Base-by-base conservation (phyloP, 306 rosid genomes). In the Pterocarpus macrocarpus region DNA sequence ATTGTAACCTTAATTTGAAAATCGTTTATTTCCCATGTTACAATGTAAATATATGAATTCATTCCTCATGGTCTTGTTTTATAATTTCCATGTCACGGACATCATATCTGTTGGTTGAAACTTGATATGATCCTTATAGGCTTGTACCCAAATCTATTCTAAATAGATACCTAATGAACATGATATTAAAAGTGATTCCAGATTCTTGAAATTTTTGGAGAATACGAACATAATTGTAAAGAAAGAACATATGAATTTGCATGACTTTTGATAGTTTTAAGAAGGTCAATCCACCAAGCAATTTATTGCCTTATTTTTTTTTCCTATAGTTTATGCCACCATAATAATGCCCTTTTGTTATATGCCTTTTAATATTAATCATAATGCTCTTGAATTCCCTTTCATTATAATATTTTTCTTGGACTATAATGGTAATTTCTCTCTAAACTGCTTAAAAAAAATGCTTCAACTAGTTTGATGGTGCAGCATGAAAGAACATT, bases 401-500 rank as follows among this genome's bases (percentile, higher is more conserved):
- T 56, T 57, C 63, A 52, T 80, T 73, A 62, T 69, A 49, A 32
- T 70, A 13, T 73, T 78, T 77, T 69, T 38, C 73, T 71, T 58
- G 41, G 69, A 52, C 38, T 36, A 11, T 79, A 68, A 57, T 52
- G 64, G 22, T 50, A 35, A 72, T 15, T 78, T 71, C 64, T 73
- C 66, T 43, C 30, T 39, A 35, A 63, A 52, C n/a, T 35, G 53
- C 39, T 17, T 58, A 52, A 69, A 57, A 68, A 13, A 57, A 81
- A 63, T 75, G 58, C 36, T 80, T 81, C 45, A 64, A 36, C 68
- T 73, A 63, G 69, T 66, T 82, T 89, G 83, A 75, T 64, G 78
- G 38, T 80, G 89, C 94, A 95, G 99, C 63, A 79, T 71, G 99
- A 93, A 85, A 87, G 97, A 89, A 81, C 88, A 66, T 86, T 93